Percentiles rank a stretch among this genome's conserved stretches.
These are phyloP conservation scores for Mucuna pruriens DNA, from an alignment of 306 rosid genomes.

Conservation along the genomic window DNA sequence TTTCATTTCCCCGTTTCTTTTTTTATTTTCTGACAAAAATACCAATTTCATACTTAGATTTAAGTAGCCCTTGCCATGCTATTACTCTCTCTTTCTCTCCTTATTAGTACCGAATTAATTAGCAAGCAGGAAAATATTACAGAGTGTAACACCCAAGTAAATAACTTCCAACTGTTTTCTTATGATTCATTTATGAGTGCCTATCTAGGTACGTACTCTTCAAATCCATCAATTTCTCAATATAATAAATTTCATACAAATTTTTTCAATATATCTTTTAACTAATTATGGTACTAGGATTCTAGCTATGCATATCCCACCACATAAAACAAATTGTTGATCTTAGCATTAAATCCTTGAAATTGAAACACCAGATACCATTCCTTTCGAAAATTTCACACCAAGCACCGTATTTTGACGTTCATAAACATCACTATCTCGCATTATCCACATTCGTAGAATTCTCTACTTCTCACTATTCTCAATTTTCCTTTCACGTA, in stretches of 20 bases:
- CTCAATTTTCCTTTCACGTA: neutral
- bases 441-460: conserved; percentile 11
- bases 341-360: conserved; percentile 25
- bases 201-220: neutral
- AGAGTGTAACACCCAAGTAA: conserved; percentile 14
- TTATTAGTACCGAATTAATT: neutral
- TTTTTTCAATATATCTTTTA: neutral
- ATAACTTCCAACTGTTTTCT: neutral
- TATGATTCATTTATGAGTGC: conserved; percentile 27
- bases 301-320: conserved; percentile 3
- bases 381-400: neutral
- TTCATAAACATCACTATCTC: conserved; percentile 40
- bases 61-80: conserved; percentile 10
- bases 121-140: neutral
- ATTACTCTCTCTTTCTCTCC: neutral
- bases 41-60: conserved; percentile 6
- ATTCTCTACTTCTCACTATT: neutral
- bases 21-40: conserved; percentile 18
- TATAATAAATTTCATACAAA: conserved; percentile 2
- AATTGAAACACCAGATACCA: conserved; percentile 34
- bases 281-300: neutral
- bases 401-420: neutral
- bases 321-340: conserved; percentile 31
- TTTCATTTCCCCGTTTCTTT: conserved; percentile 26
- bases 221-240: neutral